phyloP scores from a whole-genome alignment of 1,284 basidiomycete genomes.

The Coriolopsis trogii region DNA sequence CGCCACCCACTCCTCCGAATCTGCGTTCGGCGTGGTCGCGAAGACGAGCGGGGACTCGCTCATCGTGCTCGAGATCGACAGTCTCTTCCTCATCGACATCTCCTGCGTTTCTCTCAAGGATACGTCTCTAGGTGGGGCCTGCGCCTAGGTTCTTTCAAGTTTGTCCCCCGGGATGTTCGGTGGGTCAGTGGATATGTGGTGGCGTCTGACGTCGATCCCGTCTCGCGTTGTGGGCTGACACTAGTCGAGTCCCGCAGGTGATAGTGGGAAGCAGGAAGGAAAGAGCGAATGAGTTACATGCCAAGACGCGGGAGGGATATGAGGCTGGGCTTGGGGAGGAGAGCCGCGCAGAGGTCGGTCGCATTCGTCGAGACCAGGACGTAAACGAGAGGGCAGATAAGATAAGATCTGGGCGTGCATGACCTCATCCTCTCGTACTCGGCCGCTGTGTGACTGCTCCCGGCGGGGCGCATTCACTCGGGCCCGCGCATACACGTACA shows the following conservation, averaged over 20 bases:
- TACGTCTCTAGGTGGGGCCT: too few relatives aligned
- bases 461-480: neutral
- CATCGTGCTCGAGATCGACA: conserved; percentile 38
- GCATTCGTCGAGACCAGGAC: conserved; percentile 10
- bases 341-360: neutral
- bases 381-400: conserved; percentile 25
- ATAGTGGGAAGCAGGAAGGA: neutral
- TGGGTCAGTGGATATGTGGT: too few relatives aligned
- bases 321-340: neutral
- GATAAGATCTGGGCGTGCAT: conserved; percentile 24
- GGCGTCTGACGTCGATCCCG: too few relatives aligned
- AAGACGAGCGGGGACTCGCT: conserved; percentile 36
- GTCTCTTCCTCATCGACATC: conserved; percentile 35
- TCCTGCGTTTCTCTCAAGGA: too few relatives aligned
- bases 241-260: neutral
- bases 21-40: conserved; percentile 37
- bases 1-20: conserved; percentile 59
- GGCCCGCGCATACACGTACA: neutral
- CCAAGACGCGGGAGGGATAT: too few relatives aligned
- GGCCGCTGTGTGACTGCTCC: neutral
- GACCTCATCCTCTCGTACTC: conserved; percentile 21
- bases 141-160: too few relatives aligned
- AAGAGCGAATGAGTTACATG: neutral
- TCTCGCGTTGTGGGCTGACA: too few relatives aligned
- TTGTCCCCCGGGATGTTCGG: too few relatives aligned